Conservation (phyloP, 805 yeast genomes). For the Metschnikowia shivogae region DNA sequence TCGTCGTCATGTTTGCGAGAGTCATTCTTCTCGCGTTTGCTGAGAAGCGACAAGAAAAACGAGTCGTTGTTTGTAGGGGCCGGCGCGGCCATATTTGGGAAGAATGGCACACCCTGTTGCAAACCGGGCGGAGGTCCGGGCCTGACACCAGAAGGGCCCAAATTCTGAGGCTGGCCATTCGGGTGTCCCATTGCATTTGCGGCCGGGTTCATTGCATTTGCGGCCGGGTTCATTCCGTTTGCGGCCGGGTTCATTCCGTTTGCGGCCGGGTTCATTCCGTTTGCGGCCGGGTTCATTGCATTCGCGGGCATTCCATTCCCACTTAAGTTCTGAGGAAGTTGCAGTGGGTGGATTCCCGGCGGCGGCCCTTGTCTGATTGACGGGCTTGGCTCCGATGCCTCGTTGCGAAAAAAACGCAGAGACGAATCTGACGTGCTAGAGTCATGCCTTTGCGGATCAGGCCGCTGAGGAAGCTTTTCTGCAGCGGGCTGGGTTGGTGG, state of each 20-base stretch:
- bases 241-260: no score
- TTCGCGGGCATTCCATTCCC: not conserved
- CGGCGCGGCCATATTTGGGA: conserved; percentile 2
- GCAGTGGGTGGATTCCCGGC: conserved; percentile 1
- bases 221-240: no score
- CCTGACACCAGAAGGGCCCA: not conserved
- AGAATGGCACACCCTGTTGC: conserved; percentile 16
- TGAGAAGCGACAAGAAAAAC: conserved; percentile 46
- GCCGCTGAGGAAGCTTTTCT: not conserved
- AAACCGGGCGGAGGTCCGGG: conserved; percentile 3
- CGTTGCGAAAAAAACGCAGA: conserved; percentile 5
- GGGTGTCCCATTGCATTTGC: not conserved
- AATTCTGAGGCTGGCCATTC: not conserved
- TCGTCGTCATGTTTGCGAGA: not conserved
- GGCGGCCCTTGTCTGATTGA: conserved; percentile 3
- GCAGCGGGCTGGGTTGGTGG: not conserved
- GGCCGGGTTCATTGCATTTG: not conserved
- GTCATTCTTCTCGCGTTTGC: conserved; percentile 25
- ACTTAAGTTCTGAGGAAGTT: not conserved
- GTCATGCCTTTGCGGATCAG: not conserved
- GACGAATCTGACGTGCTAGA: not conserved
- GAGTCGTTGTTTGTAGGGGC: conserved; percentile 29
- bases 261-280: no score
- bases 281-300: no score
- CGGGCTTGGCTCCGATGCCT: not conserved